Conservation (phyloP, 768 basidiomycete genomes). For the Amanita rimosa region DNA sequence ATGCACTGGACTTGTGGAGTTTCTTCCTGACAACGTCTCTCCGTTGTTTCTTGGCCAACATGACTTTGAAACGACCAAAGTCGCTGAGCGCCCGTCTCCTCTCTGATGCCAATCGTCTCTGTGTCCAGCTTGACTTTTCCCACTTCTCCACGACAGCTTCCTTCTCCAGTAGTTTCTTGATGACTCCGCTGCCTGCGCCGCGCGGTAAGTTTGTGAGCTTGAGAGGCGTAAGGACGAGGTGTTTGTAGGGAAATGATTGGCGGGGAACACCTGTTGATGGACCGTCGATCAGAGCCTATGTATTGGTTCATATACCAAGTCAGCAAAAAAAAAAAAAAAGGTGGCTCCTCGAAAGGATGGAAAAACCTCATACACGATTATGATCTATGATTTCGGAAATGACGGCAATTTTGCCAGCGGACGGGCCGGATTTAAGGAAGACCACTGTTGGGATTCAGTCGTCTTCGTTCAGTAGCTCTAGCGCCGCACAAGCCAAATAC, state of each 20-base stretch:
- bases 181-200: slow-evolving; percentile 66
- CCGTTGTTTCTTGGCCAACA: slow-evolving; percentile 83
- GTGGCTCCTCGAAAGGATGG: background rate
- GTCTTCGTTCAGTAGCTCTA: background rate
- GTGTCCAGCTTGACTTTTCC: slow-evolving; percentile 81
- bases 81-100: slow-evolving; percentile 73
- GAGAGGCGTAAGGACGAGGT: slow-evolving; percentile 85
- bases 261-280: slow-evolving; percentile 87
- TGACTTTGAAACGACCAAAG: slow-evolving; percentile 84
- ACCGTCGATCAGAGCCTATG: slow-evolving; percentile 97
- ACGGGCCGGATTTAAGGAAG: slow-evolving; percentile 85
- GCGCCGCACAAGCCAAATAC: slow-evolving; percentile 11
- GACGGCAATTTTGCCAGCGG: slow-evolving; percentile 81
- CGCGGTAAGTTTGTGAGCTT: slow-evolving; percentile 78
- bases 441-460: slow-evolving; percentile 45
- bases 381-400: slow-evolving; percentile 99
- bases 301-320: background rate
- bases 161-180: slow-evolving; percentile 85
- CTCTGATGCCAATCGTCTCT: slow-evolving; percentile 68
- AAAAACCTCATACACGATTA: slow-evolving; percentile 64
- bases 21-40: slow-evolving; percentile 69
- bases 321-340: too few species aligned
- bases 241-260: slow-evolving; percentile 84
- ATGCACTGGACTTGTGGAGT: slow-evolving; percentile 41
- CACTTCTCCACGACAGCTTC: slow-evolving; percentile 80